Conservation (phyloP, 768 basidiomycete species). For the Boletellus emodensis region DNA sequence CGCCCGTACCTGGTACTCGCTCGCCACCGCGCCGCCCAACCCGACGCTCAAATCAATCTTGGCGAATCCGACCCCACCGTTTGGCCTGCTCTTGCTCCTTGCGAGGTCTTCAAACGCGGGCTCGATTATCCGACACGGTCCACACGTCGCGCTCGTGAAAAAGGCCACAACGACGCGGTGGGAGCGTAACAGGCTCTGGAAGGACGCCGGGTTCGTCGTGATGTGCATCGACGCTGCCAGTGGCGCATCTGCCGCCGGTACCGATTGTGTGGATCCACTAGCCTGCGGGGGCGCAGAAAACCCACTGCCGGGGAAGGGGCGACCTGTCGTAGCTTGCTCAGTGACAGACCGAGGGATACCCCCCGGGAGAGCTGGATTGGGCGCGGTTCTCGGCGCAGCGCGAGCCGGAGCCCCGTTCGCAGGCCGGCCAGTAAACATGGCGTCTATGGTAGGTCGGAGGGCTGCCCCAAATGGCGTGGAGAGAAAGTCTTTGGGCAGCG, state of each 20-base stretch:
- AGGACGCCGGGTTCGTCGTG: constrained; percentile 70
- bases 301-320: not conserved
- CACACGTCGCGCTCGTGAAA: constrained; percentile 75
- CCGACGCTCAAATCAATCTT: constrained; percentile 81
- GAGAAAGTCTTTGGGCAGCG: constrained; percentile 78
- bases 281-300: not conserved
- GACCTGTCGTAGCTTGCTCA: constrained; percentile 40
- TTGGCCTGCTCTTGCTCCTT: constrained; percentile 48
- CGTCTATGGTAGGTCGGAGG: constrained; percentile 86
- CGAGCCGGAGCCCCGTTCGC: constrained; percentile 29
- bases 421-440: constrained; percentile 64
- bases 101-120: constrained; percentile 81
- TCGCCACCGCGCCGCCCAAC: constrained; percentile 54
- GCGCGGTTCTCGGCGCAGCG: constrained; percentile 27
- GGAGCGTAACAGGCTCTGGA: constrained; percentile 56
- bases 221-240: constrained; percentile 63
- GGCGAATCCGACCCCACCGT: constrained; percentile 63
- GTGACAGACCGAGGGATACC: constrained; percentile 58
- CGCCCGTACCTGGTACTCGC: constrained; percentile 60
- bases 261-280: constrained; percentile 20
- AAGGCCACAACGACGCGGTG: constrained; percentile 76
- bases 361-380: constrained; percentile 48
- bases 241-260: constrained; percentile 38
- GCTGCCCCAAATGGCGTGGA: constrained; percentile 86
- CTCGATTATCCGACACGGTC: constrained; percentile 79